Base-by-base conservation (phyloP, 2,329 filamentous ascomycete species). In the Penicillium sp. region DNA sequence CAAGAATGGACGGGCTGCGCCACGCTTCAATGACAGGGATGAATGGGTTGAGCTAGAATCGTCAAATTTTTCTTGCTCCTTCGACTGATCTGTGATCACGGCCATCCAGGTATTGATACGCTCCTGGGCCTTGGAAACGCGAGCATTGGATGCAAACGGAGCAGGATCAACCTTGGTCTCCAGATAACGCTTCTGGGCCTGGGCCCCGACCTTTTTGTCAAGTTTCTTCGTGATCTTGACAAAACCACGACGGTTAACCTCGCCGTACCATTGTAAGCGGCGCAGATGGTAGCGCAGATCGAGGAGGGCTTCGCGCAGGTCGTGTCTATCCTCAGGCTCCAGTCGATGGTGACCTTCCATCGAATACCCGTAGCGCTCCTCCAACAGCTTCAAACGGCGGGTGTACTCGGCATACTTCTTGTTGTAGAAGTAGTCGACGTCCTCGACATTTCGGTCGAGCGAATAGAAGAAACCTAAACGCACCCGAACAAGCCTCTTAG, bases 211-310 rank as follows among this genome's bases (percentile, higher is more conserved):
- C 76, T 95, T 96, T 77, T 99, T 99, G 75, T 99, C 94, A 42
- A 96, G 79, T 75, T 99, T 99, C 79, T 99, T 99, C 47, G 94
- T 96, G 72, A 99, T 99, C 77, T 99, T 99, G 71, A 95, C 85
- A 67, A 99, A 99, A 2, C 94, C 94, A 59, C 90, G 83, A 47
- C 92, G 85, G 72, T 99, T 99, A 66, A 97, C 93, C 74, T 97
- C 93, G 45, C 92, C 93, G 70, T 97, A 99, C 92, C 92, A 97
- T 71, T 95, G 89, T 47, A 99, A 79, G 66, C 97, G 97, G 54
- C 94, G 84, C 61, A 97, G 76, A 68, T 95, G 89, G 47, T 86
- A 87, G 52, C 94, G 85, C 54, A 97, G 80, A 73, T 99, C 94
- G 29, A 97, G 82, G 46, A 99, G 78, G 33, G 92, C 91, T 33